phyloP scores from a whole-genome alignment of 2,329 filamentous ascomycete species.

The Colletotrichum kahawae region DNA sequence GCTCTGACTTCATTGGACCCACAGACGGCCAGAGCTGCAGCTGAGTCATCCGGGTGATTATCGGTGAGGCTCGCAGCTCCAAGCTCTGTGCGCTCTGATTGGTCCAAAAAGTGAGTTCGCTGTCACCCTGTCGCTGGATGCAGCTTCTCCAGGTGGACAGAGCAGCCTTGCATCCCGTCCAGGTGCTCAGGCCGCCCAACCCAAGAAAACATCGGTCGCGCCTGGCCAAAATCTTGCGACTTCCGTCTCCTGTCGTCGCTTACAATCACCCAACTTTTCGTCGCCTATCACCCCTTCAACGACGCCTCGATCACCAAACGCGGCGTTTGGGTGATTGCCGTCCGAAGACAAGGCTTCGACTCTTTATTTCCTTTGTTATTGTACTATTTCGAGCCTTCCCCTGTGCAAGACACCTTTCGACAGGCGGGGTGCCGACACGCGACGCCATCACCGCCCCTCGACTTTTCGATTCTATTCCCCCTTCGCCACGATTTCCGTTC shows the following conservation, averaged over 20 bases:
- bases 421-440: conserved; percentile 1
- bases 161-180: conserved; percentile 4
- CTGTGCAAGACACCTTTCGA: background rate
- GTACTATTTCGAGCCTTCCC: background rate
- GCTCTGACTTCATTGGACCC: background rate
- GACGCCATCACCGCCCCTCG: background rate
- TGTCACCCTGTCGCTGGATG: background rate
- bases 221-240: conserved; percentile 16
- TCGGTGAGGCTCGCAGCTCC: background rate
- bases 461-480: background rate
- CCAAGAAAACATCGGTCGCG: conserved; percentile 16
- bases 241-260: background rate
- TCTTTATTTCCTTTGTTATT: background rate
- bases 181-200: background rate
- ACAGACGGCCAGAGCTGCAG: background rate
- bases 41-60: conserved; percentile 12
- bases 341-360: background rate
- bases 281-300: background rate
- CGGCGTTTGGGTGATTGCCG: background rate
- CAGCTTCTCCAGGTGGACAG: background rate
- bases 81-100: background rate
- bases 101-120: background rate
- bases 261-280: background rate
- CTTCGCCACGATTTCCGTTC: background rate
- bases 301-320: background rate